Conservation (phyloP, 2,329 filamentous ascomycete species). For the Epichloe elymi region DNA sequence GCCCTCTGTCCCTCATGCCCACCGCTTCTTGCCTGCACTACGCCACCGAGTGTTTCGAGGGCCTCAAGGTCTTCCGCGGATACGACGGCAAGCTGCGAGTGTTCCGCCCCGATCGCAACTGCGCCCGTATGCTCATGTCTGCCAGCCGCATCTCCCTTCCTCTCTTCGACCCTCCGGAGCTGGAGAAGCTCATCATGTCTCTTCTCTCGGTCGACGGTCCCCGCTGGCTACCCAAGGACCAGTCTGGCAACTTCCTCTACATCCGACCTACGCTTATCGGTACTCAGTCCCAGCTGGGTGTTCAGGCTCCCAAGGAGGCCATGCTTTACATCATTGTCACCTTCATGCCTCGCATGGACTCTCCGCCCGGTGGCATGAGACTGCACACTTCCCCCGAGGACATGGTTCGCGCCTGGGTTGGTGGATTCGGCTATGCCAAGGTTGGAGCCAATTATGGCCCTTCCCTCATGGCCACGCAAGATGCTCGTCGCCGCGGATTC, state of each 20-base stretch:
- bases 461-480: conserved; percentile 61
- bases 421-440: conserved; percentile 85
- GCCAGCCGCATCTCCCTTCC: conserved; percentile 60
- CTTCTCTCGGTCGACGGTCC: conserved; percentile 61
- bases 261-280: conserved; percentile 80
- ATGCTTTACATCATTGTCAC: conserved; percentile 71
- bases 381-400: conserved; percentile 70
- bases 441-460: conserved; percentile 91
- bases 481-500: conserved; percentile 61
- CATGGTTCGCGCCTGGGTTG: conserved; percentile 82
- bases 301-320: conserved; percentile 69
- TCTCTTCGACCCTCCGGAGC: conserved; percentile 53
- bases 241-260: conserved; percentile 64
- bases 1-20: conserved; percentile 64
- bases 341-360: conserved; percentile 46
- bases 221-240: conserved; percentile 64
- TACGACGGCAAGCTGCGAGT: conserved; percentile 60
- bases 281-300: conserved; percentile 66
- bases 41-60: conserved; percentile 85
- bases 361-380: conserved; percentile 46
- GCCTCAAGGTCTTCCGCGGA: conserved; percentile 69
- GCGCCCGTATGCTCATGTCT: conserved; percentile 48
- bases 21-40: conserved; percentile 77
- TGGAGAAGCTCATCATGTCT: conserved; percentile 60
- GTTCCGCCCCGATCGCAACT: conserved; percentile 66